phyloP scores from a whole-genome alignment of 257 asterid species.

The Verbena officinalis region DNA sequence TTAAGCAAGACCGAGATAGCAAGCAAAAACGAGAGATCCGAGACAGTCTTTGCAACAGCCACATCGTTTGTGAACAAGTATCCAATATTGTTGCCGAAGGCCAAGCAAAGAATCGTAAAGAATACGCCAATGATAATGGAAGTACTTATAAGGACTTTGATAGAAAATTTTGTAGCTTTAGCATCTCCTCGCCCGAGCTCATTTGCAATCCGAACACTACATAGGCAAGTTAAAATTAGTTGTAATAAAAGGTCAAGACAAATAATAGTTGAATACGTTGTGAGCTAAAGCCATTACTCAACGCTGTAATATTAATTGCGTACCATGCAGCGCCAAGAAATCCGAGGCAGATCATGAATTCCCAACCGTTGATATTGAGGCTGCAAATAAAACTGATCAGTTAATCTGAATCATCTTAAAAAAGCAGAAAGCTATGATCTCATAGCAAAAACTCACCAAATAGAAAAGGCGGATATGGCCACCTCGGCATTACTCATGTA shows the following conservation, averaged over 20 bases:
- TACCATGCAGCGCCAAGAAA: conserved; percentile 69
- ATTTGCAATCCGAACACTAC: conserved; percentile 71
- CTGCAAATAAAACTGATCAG: conserved; percentile 38
- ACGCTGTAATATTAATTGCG: not conserved
- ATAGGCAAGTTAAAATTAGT: not conserved
- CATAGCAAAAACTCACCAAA: conserved; percentile 34
- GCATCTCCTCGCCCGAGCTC: conserved; percentile 79
- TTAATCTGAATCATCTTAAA: not conserved
- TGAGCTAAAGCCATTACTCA: not conserved
- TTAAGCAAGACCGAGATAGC: conserved; percentile 58
- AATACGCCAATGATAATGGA: conserved; percentile 53
- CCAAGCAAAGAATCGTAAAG: conserved; percentile 43
- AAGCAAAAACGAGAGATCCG: conserved; percentile 50
- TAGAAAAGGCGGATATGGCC: conserved; percentile 45
- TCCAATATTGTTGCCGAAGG: conserved; percentile 49
- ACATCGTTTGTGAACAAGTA: conserved; percentile 50
- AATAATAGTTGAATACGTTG: not conserved
- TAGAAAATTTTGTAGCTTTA: conserved; percentile 51
- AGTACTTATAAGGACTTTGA: conserved; percentile 46
- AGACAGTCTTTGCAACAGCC: conserved; percentile 44
- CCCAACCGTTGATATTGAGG: conserved; percentile 65
- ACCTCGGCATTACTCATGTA: conserved; percentile 41
- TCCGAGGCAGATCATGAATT: conserved; percentile 63
- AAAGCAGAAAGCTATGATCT: not conserved
- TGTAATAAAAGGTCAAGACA: not conserved